Conservation (phyloP, 2,329 filamentous ascomycete genomes). For the Epicoccum sorghinum region DNA sequence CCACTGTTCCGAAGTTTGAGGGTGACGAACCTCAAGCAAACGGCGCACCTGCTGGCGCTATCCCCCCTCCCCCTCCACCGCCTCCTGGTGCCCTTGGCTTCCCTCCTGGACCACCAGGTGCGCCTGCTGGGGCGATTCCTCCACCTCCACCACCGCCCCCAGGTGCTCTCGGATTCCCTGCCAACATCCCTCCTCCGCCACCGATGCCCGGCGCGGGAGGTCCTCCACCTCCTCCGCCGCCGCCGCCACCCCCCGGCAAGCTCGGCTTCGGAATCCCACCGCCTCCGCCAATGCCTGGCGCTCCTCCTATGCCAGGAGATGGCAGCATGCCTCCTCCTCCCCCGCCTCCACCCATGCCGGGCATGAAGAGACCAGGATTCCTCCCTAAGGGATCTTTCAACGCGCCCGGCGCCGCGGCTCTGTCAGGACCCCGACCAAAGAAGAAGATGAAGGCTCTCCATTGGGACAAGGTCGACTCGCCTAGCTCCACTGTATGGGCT, state of each 20-base stretch:
- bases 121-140: slow-evolving; percentile 37
- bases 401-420: slow-evolving; percentile 64
- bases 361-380: slow-evolving; percentile 70
- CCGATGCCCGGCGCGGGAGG: slow-evolving; percentile 55
- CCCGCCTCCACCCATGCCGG: slow-evolving; percentile 66
- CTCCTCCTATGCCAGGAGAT: slow-evolving; percentile 56
- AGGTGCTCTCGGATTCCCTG: slow-evolving; percentile 46
- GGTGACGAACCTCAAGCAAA: slow-evolving; percentile 76
- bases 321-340: slow-evolving; percentile 57
- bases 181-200: slow-evolving; percentile 51
- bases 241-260: slow-evolving; percentile 57
- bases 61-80: slow-evolving; percentile 61
- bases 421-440: slow-evolving; percentile 87
- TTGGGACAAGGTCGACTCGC: slow-evolving; percentile 97
- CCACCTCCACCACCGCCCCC: slow-evolving; percentile 56
- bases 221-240: slow-evolving; percentile 54
- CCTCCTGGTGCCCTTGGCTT: slow-evolving; percentile 48
- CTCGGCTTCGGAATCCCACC: slow-evolving; percentile 52
- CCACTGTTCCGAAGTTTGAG: slow-evolving; percentile 75
- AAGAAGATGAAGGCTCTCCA: slow-evolving; percentile 99
- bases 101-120: slow-evolving; percentile 46
- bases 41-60: slow-evolving; percentile 74
- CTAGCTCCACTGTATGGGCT: slow-evolving; percentile 92
- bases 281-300: slow-evolving; percentile 57
- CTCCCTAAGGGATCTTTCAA: slow-evolving; percentile 67